These are phyloP conservation scores for Carpinus viminea DNA, from an alignment of 306 rosid genomes.

Conservation along the genomic window DNA sequence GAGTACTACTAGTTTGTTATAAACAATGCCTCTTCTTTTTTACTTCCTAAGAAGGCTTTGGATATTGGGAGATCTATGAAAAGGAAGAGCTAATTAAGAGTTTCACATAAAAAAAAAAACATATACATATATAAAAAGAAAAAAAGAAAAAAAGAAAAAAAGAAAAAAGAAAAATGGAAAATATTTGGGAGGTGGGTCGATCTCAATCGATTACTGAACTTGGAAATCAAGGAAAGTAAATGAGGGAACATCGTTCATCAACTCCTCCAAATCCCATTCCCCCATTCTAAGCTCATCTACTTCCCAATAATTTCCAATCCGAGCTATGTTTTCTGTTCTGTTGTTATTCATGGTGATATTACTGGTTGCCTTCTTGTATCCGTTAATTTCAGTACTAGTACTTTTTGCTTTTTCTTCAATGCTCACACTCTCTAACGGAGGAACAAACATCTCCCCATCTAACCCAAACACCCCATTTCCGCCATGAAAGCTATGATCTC, in stretches of 20 bases:
- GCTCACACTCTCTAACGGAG: conserved; percentile 66
- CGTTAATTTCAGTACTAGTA: conserved; percentile 29
- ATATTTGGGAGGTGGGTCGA: not conserved
- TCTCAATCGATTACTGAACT: conserved; percentile 19
- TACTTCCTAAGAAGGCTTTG: not conserved
- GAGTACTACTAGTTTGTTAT: not conserved
- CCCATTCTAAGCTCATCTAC: conserved; percentile 55
- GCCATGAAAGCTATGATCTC: conserved; percentile 31
- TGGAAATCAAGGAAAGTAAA: conserved; percentile 71
- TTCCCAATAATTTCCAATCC: conserved; percentile 55
- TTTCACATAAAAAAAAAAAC: not conserved
- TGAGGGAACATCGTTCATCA: conserved; percentile 84
- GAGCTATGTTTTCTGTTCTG: conserved; percentile 38
- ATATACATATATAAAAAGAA: not conserved
- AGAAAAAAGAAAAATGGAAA: not conserved
- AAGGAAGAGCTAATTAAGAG: not conserved
- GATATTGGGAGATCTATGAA: not conserved
- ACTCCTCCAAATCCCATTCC: conserved; percentile 86
- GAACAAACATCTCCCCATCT: conserved; percentile 56
- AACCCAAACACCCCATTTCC: conserved; percentile 40
- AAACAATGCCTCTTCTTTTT: conserved; percentile 16
- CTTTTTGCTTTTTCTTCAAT: conserved; percentile 39
- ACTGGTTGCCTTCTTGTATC: conserved; percentile 20
- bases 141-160: not conserved
- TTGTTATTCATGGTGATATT: conserved; percentile 24